A percentile compares a stretch with the other conserved stretches of the same genome.
Conservation (phyloP, 2,329 filamentous ascomycete genomes). For the Pestalotiopsis sp. region DNA sequence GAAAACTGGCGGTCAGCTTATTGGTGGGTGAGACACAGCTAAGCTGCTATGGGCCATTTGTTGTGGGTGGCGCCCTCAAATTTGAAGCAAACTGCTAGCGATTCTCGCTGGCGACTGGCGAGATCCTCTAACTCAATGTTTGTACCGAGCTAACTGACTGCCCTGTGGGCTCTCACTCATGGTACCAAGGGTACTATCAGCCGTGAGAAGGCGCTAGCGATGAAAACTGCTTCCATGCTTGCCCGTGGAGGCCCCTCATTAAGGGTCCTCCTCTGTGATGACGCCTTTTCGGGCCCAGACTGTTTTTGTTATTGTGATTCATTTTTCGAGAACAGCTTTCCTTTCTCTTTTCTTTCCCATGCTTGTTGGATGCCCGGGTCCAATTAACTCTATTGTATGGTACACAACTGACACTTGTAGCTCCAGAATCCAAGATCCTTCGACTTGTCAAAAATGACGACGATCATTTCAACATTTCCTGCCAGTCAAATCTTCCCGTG, state of each 20-base stretch:
- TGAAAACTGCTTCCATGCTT: background rate
- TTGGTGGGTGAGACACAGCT: background rate
- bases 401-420: too few species aligned
- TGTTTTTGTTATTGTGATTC: background rate
- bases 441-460: too few species aligned
- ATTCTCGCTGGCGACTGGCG: background rate
- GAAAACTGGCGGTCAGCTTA: slow-evolving; percentile 8
- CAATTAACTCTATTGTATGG: too few species aligned
- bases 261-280: background rate
- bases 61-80: slow-evolving; percentile 6
- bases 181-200: background rate
- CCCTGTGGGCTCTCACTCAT: background rate
- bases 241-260: background rate
- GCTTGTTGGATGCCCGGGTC: too few species aligned
- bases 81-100: slow-evolving; percentile 1
- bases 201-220: background rate
- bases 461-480: too few species aligned
- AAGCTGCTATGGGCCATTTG: background rate
- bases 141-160: background rate
- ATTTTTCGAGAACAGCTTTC: too few species aligned
- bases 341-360: too few species aligned
- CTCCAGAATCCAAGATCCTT: too few species aligned
- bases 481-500: too few species aligned
- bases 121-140: background rate
- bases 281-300: background rate